phyloP scores from a whole-genome alignment of 164 flowering plant species.

The Houttuynia cordata region DNA sequence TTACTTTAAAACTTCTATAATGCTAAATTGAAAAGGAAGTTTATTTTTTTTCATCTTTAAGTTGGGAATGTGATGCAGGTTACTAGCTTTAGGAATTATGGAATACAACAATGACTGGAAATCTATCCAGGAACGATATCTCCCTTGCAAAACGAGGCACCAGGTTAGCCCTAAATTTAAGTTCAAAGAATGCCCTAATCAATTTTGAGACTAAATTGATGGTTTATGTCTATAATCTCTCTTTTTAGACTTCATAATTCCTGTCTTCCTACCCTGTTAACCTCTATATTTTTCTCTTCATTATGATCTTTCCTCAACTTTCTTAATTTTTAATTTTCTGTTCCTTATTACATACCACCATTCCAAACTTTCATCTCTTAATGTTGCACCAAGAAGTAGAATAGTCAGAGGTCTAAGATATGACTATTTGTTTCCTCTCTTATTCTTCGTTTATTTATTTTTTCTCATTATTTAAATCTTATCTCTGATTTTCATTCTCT shows the following conservation, averaged over 20 bases:
- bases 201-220: neutral
- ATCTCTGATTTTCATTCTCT: too few species aligned
- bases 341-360: too few species aligned
- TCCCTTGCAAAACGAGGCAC: constrained; percentile 88
- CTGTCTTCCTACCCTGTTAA: too few species aligned
- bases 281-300: too few species aligned
- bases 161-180: constrained; percentile 39
- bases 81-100: constrained; percentile 89
- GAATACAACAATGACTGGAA: constrained; percentile 92
- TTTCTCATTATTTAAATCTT: too few species aligned
- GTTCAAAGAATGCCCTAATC: neutral
- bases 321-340: too few species aligned
- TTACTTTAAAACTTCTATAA: neutral
- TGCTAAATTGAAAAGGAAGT: neutral
- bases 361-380: too few species aligned
- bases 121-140: constrained; percentile 80
- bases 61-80: constrained; percentile 27
- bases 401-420: too few species aligned
- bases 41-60: neutral
- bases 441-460: too few species aligned
- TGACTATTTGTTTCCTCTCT: too few species aligned
- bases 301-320: too few species aligned
- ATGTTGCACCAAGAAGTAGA: too few species aligned
- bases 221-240: neutral
- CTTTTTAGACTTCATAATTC: neutral